Base-by-base conservation (phyloP, 805 yeast species). In the Kurtzmaniella fragi region DNA sequence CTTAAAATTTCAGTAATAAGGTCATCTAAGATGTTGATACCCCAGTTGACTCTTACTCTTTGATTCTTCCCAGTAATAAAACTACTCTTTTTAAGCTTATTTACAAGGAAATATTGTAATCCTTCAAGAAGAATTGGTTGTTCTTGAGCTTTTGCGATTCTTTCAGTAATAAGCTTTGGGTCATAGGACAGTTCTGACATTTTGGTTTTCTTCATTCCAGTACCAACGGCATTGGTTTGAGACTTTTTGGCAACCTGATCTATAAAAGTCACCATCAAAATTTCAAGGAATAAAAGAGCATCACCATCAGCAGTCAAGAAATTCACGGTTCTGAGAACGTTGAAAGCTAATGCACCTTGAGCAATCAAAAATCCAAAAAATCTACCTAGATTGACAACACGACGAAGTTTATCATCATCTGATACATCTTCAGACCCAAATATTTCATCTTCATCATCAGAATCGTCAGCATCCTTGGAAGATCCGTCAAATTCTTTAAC, bases 361-460 rank as follows among this genome's bases (percentile, higher is more conserved):
- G 84, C 79, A 13, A 90, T 73, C 32, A 93, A 55, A 36, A 65
- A 68, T 0, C 96, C 98, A 52, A 77, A 93, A 46, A 93, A 79
- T 42, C 87, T 71, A 3, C 96, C 97, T 47, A 82, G 67, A 47
- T 86, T 87, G 33, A 84, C 71, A 16, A 81, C 68, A 47, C 76
- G 76, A 48, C 75, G 76, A 28, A 85, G 56, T 47, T 77, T 75
- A 6, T 68, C 50, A 32, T 77, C 82, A 26, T 80, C 90, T 45
- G 71, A 71, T 12, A 56, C 54, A 7, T 57, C 70, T n/a, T 59
- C 58, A 17, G 54, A 52, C 29, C 64, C 63, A 32, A 59, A 62
- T 16, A 62, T 70, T 2, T 60, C 66, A 4, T 73, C 77, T 2
- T 72, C 77, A 28, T 62, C 67, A 25, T 61, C 71, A 5, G 62